Conservation (phyloP, 192 early-diverging fungal genomes). For the Rhizoclosmatium globosum region DNA sequence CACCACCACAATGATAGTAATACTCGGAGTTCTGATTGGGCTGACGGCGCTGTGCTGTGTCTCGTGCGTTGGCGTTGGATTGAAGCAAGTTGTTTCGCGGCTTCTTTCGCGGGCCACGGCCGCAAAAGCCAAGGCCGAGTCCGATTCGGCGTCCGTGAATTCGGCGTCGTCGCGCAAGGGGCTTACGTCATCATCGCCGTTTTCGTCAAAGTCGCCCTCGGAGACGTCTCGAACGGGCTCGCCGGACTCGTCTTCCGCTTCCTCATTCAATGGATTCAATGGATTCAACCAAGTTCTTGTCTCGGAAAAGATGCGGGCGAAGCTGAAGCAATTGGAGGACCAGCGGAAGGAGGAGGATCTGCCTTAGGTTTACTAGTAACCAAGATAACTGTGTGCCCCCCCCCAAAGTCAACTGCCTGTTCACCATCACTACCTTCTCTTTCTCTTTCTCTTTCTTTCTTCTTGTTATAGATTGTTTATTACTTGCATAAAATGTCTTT, state of each 20-base stretch:
- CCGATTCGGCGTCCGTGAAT: not conserved
- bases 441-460: not conserved
- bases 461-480: not conserved
- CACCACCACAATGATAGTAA: slow-evolving; percentile 2
- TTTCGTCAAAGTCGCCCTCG: not conserved
- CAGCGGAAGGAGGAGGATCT: no score
- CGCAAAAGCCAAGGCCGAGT: not conserved
- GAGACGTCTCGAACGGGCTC: not conserved
- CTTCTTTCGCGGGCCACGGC: not conserved
- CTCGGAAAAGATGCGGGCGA: slow-evolving; percentile 14
- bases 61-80: slow-evolving; percentile 10
- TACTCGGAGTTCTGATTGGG: not conserved
- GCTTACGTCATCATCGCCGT: not conserved
- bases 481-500: not conserved
- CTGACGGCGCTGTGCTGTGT: not conserved
- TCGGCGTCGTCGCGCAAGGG: no score
- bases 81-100: not conserved
- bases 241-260: not conserved
- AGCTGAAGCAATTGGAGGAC: slow-evolving; percentile 1
- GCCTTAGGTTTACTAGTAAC: no score
- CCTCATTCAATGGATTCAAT: not conserved
- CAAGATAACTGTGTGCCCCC: not conserved
- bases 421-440: not conserved
- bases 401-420: not conserved
- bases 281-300: not conserved